Percentiles rank a stretch among this genome's conserved stretches.
These are phyloP conservation scores for Pyricularia pennisetigena DNA, from an alignment of 2,329 filamentous ascomycete genomes.

Conservation along the genomic window DNA sequence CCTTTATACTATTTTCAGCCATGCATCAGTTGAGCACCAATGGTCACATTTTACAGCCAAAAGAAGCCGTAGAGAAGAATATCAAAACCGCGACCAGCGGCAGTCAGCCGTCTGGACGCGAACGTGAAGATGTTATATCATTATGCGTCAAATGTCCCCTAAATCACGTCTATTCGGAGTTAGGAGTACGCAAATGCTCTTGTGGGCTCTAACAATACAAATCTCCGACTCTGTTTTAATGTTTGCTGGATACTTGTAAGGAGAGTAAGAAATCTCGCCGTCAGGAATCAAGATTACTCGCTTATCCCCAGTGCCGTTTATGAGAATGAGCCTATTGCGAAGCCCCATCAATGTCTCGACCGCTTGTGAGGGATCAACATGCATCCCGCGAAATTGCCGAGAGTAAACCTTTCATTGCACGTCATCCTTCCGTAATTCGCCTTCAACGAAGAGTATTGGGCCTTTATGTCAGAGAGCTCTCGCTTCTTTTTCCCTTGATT, in stretches of 20 bases:
- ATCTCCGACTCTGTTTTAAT: too few relatives aligned
- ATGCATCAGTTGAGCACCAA: too few relatives aligned
- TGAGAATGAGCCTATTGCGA: slow-evolving; percentile 35
- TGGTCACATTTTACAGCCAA: too few relatives aligned
- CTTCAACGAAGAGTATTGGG: slow-evolving; percentile 19
- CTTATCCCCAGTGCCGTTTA: not conserved
- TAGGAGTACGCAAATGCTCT: too few relatives aligned
- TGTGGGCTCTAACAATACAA: too few relatives aligned
- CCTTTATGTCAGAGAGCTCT: slow-evolving; percentile 21
- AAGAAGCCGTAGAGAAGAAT: too few relatives aligned
- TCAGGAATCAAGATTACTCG: slow-evolving; percentile 25
- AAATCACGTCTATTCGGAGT: too few relatives aligned
- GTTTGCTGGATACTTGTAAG: not conserved
- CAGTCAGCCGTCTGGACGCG: too few relatives aligned
- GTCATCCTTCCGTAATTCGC: not conserved
- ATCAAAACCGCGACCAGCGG: too few relatives aligned
- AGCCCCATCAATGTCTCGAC: slow-evolving; percentile 40
- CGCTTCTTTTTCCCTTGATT: slow-evolving; percentile 18
- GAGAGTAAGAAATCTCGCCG: slow-evolving; percentile 16
- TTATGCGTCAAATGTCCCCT: too few relatives aligned
- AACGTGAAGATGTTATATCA: too few relatives aligned
- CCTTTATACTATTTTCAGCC: too few relatives aligned
- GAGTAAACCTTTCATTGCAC: slow-evolving; percentile 24
- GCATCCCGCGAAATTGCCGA: slow-evolving; percentile 38
- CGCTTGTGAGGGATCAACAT: slow-evolving; percentile 32